A percentile compares a stretch with the other conserved stretches of the same genome.
Conservation (phyloP, 2,329 filamentous ascomycete genomes). For the Alternaria atra region DNA sequence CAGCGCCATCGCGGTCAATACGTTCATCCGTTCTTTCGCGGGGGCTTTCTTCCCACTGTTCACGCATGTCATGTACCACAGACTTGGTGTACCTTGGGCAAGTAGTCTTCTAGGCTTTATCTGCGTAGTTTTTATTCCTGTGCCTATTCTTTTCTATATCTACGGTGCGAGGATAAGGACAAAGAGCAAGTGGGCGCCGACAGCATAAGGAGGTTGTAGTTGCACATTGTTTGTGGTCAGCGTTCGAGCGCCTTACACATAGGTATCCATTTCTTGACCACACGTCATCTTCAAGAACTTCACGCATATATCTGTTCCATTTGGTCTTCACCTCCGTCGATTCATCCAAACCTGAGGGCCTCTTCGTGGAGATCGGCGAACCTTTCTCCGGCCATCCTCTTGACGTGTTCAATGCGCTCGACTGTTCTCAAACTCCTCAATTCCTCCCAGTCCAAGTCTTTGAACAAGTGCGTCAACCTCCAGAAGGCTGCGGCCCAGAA, state of each 20-base stretch:
- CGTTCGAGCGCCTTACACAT: neutral
- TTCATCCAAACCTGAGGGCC: neutral
- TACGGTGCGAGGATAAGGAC: slow-evolving; percentile 45
- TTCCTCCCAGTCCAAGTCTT: slow-evolving; percentile 13
- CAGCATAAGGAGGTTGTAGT: neutral
- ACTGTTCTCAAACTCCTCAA: neutral
- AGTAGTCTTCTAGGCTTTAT: slow-evolving; percentile 46
- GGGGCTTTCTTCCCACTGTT: slow-evolving; percentile 63
- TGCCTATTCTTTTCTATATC: slow-evolving; percentile 48
- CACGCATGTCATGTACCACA: slow-evolving; percentile 57
- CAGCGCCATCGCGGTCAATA: slow-evolving; percentile 60
- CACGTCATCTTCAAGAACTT: neutral
- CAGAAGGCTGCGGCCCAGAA: slow-evolving; percentile 1
- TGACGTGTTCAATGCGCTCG: slow-evolving; percentile 1
- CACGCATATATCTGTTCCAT: neutral
- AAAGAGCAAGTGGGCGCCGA: slow-evolving; percentile 46
- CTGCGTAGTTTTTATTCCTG: slow-evolving; percentile 44
- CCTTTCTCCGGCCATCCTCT: neutral
- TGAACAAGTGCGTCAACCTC: slow-evolving; percentile 5
- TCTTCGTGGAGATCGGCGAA: neutral
- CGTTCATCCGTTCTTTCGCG: slow-evolving; percentile 59
- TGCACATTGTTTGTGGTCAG: neutral
- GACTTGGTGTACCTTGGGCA: slow-evolving; percentile 48
- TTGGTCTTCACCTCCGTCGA: neutral
- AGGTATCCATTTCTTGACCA: neutral